Conservation (phyloP, 108 stramenopile species). For the Bacterosira constricta region DNA sequence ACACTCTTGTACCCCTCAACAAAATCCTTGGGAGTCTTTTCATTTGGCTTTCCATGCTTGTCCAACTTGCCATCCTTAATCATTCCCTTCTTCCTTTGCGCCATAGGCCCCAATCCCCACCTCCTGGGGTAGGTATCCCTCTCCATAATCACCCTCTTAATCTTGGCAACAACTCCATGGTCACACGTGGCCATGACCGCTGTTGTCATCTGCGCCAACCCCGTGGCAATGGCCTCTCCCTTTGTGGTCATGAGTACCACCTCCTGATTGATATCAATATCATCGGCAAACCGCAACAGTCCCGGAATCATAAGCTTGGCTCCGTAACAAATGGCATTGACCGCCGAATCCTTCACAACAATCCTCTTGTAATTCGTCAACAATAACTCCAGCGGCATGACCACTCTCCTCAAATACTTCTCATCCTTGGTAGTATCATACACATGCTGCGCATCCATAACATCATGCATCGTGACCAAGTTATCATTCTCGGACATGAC, state of each 20-base stretch:
- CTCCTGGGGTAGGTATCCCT: slow-evolving; percentile 98
- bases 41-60: slow-evolving; percentile 98
- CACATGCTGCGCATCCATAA: slow-evolving; percentile 98
- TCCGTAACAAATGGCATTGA: slow-evolving; percentile 99
- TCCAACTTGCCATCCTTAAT: slow-evolving; percentile 98
- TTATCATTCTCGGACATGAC: slow-evolving; percentile 91
- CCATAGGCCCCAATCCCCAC: slow-evolving; percentile 99
- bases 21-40: slow-evolving; percentile 93
- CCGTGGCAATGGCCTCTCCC: slow-evolving; percentile 99
- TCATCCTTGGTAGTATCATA: slow-evolving; percentile 99
- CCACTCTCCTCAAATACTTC: slow-evolving; percentile 94
- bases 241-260: slow-evolving; percentile 99
- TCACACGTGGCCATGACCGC: slow-evolving; percentile 99
- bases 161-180: slow-evolving; percentile 99
- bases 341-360: slow-evolving; percentile 99
- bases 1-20: slow-evolving; percentile 84
- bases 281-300: slow-evolving; percentile 96
- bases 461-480: slow-evolving; percentile 99
- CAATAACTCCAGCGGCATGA: slow-evolving; percentile 97
- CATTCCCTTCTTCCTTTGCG: slow-evolving; percentile 95
- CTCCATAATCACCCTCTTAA: slow-evolving; percentile 99
- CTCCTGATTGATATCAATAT: slow-evolving; percentile 96
- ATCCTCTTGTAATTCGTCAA: slow-evolving; percentile 97
- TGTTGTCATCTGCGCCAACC: slow-evolving; percentile 99
- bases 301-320: slow-evolving; percentile 99